Evolutionary conservation across 805 yeast species (phyloP), one percentile per base, ranked within the genome.

Genomic region (Metschnikowia kunwiensis): DNA sequence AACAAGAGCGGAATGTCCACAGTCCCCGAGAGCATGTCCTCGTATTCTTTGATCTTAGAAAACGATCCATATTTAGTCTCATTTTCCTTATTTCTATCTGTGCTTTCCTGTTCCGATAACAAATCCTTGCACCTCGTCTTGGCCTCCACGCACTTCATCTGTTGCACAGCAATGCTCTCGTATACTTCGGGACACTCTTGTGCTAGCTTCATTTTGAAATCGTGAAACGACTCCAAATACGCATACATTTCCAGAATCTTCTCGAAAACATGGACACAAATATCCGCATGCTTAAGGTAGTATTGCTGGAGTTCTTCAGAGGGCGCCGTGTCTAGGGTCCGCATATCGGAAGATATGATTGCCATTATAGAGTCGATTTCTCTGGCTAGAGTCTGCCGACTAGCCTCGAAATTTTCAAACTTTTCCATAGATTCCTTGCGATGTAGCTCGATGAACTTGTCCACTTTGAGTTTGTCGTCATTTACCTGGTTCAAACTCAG

Each of bases 1-100:
- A 83, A 82, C 1, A 83, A 58, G 9, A 83, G 53, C 0, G 95
- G 95, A 18, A 85, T 53, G 53, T 85, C 93, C 10, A 76, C 67
- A 1, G 82, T 76, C 26, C 66, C 47, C 3, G 72, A 61, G 5
- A 67, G 52, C 36, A 60, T 53, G 40, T 68, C 65, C 46, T 68
- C 72, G 15, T 58, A 47, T 7, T 38, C 40, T 31, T 62, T 65
- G 19, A 65, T 57, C 15, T 42, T 25, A n/a, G 14, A n/a, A 7
- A 10, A 10, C n/a, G 21, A 15, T 3, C 9, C 14, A 4, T 10
- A 10, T 6, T 7, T 16, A 8, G 5, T 9, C 19, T 9, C 26
- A 7, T 13, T 26, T 1, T n/a, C 30, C 19, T 9, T 24, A 7
- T 13, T 26, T 1, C 8, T 27, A 12, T 23, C 7, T 8, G 20